These are phyloP conservation scores for Fusarium gaditjirri DNA, from an alignment of 2,329 filamentous ascomycete species.

Conservation along the genomic window DNA sequence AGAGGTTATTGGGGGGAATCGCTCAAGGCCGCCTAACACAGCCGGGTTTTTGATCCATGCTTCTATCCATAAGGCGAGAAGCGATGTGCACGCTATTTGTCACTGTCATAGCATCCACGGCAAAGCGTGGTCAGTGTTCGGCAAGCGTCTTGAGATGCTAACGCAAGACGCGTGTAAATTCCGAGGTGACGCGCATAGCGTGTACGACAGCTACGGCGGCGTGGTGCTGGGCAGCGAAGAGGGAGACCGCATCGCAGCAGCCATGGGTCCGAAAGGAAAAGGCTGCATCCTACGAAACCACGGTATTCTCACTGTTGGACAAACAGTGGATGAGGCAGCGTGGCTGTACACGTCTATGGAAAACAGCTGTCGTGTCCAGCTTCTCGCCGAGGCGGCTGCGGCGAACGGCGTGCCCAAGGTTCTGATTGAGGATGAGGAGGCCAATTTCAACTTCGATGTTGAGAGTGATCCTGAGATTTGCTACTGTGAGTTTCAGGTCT, in stretches of 20 bases:
- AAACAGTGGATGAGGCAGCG: slow-evolving; percentile 78
- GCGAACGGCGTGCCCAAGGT: slow-evolving; percentile 48
- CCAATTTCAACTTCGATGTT: slow-evolving; percentile 49
- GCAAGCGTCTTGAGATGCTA: slow-evolving; percentile 72
- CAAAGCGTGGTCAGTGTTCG: slow-evolving; percentile 75
- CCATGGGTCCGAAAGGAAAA: slow-evolving; percentile 67
- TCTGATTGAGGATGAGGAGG: slow-evolving; percentile 55
- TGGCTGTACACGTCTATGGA: slow-evolving; percentile 76
- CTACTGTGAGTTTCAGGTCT: slow-evolving; percentile 44
- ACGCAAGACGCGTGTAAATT: slow-evolving; percentile 74
- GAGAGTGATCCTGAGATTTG: slow-evolving; percentile 43
- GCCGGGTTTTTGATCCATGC: slow-evolving; percentile 79
- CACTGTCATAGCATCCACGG: slow-evolving; percentile 73
- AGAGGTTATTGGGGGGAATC: slow-evolving; percentile 72
- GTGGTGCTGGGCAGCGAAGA: slow-evolving; percentile 69
- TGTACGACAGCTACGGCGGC: slow-evolving; percentile 67
- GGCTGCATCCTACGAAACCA: slow-evolving; percentile 76
- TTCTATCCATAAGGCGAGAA: slow-evolving; percentile 69
- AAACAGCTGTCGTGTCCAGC: slow-evolving; percentile 64
- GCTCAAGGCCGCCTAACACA: slow-evolving; percentile 68
- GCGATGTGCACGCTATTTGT: slow-evolving; percentile 73
- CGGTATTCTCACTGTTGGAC: slow-evolving; percentile 74
- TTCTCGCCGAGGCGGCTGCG: slow-evolving; percentile 46
- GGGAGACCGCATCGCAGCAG: slow-evolving; percentile 69
- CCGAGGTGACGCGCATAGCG: slow-evolving; percentile 68